Base-by-base conservation (phyloP, 176 grass and related monocot genomes). In the Calamus simplicifolius region DNA sequence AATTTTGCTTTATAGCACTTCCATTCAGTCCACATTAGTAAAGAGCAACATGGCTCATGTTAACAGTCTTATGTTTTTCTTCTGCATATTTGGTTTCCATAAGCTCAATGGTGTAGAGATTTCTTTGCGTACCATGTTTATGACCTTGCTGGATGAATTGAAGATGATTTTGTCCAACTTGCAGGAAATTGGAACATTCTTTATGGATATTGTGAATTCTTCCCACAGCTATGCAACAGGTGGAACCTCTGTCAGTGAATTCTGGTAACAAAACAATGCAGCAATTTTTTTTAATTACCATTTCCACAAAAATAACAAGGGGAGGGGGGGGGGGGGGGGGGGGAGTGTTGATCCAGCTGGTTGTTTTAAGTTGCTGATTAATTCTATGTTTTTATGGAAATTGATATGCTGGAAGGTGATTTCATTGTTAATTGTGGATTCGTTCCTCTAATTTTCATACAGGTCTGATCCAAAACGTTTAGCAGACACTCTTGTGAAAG, bases 221-320 rank as follows among this genome's bases (percentile, higher is more conserved):
- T 97, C 93, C 30, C 93, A 97, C 18, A 76, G 43, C 49, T 97
- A 97, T 23, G 87, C 93, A 17, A 97, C 87, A 1, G 93, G 93
- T 17, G 93, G 93, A 58, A 97, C 84, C 28, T 88, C 87, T 29
- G 81, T 97, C 35, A 85, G 78, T 73, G 93, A 97, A 78, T 97
- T 91, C 58, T 98, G 93, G 93, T 98, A 85, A 69, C 5, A 43
- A 43, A 43, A 43, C 35, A 43, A 43, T 7, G 8, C 35, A 12
- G 12, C 3, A 43, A 12, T 23, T 23, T 23, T 6, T 43, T 43
- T 43, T 43, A 12, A 43, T 43, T 10, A 43, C 35, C 8, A 43
- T 43, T 43, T 43, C 2, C 8, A 43, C 1, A 12, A 5, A 1
- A 43, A 43, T 43, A 43, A 23, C 1, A 23, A 23, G 21, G 21